These are phyloP conservation scores for Exophiala sp. DNA, from an alignment of 2,329 filamentous ascomycete species.

Conservation along the genomic window DNA sequence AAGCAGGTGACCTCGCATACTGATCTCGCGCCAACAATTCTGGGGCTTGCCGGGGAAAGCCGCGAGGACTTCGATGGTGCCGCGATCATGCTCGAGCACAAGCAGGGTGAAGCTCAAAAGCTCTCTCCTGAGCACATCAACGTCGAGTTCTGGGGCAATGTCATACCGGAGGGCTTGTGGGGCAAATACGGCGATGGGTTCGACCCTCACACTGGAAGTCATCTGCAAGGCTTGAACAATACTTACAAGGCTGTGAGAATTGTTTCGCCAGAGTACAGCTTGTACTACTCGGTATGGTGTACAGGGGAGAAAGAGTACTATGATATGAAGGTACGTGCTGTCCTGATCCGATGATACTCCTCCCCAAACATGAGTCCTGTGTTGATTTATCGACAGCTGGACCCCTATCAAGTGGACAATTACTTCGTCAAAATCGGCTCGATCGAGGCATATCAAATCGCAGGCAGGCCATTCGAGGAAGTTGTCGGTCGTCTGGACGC, in stretches of 20 bases:
- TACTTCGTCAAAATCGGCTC: conserved; percentile 16
- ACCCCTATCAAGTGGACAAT: conserved; percentile 37
- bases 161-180: conserved; percentile 31
- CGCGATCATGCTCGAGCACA: conserved; percentile 5
- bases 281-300: conserved; percentile 43
- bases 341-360: conserved; percentile 14
- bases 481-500: conserved; percentile 32
- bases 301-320: conserved; percentile 41
- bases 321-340: conserved; percentile 32
- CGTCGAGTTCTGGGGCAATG: conserved; percentile 55
- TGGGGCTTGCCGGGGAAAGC: conserved; percentile 32
- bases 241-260: conserved; percentile 41
- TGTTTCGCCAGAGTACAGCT: conserved; percentile 34
- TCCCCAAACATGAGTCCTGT: not conserved
- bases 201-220: not conserved
- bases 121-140: conserved; percentile 53
- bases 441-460: not conserved
- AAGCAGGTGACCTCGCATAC: conserved; percentile 58
- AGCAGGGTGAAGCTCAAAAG: not conserved
- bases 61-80: conserved; percentile 32
- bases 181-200: conserved; percentile 4
- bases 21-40: conserved; percentile 60
- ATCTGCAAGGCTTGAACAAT: conserved; percentile 3
- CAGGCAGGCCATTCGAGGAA: conserved; percentile 22
- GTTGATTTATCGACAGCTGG: conserved; percentile 27